Evolutionary conservation across 768 basidiomycete species (phyloP).

Genomic region (Solioccasus polychromus): DNA sequence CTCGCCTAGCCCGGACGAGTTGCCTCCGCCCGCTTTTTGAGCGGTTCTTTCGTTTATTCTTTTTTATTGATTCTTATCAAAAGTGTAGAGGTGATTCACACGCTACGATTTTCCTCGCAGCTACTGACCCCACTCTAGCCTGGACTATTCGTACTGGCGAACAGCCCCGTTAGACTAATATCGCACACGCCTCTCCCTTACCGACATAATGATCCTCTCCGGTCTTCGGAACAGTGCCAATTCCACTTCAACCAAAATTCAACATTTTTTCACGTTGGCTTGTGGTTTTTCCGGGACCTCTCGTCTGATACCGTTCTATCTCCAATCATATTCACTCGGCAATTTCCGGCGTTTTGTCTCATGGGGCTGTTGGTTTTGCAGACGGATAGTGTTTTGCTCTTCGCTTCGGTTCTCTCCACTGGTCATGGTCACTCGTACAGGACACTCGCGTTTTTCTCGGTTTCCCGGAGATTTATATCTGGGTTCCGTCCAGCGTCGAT

Average conservation of each 20-base stretch:
- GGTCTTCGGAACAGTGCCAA: slow-evolving; percentile 24
- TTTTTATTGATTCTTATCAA: slow-evolving; percentile 18
- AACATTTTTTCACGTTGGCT: slow-evolving; percentile 6
- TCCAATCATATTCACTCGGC: slow-evolving; percentile 43
- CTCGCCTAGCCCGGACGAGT: slow-evolving; percentile 79
- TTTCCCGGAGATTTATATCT: slow-evolving; percentile 25
- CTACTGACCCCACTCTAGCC: slow-evolving; percentile 17
- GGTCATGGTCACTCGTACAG: slow-evolving; percentile 40
- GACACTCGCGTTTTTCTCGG: slow-evolving; percentile 27
- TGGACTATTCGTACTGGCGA: slow-evolving; percentile 38
- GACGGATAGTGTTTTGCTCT: slow-evolving; percentile 30
- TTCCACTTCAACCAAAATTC: slow-evolving; percentile 3
- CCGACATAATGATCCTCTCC: slow-evolving; percentile 28
- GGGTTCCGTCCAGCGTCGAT: slow-evolving; percentile 35
- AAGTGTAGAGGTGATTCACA: slow-evolving; percentile 40
- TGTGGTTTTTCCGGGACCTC: slow-evolving; percentile 18
- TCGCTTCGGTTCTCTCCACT: slow-evolving; percentile 25
- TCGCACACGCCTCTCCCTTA: slow-evolving; percentile 29
- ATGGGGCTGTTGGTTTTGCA: slow-evolving; percentile 32
- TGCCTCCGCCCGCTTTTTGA: slow-evolving; percentile 64
- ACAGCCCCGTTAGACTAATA: slow-evolving; percentile 37
- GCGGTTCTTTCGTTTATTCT: slow-evolving; percentile 39
- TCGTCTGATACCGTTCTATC: slow-evolving; percentile 26
- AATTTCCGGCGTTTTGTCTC: slow-evolving; percentile 30
- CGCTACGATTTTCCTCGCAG: background rate